phyloP scores from a whole-genome alignment of 257 asterid genomes.

The Cordia subcordata region DNA sequence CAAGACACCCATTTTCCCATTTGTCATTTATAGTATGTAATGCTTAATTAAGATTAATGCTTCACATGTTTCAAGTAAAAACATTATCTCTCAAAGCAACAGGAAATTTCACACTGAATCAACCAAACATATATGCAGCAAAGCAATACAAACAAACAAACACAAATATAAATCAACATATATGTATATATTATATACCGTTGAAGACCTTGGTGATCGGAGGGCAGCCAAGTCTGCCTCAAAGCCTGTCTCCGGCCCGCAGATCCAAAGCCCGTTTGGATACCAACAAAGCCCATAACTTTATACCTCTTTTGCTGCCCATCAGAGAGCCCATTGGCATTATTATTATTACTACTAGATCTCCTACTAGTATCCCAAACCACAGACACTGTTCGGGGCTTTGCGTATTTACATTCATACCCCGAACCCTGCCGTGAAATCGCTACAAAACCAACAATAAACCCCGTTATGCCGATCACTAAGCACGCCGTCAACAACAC shows the following conservation, averaged over 20 bases:
- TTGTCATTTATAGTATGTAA: no score
- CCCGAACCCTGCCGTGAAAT: slow-evolving; percentile 40
- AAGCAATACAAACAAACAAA: no score
- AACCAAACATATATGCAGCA: no score
- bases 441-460: slow-evolving; percentile 44
- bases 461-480: slow-evolving; percentile 49
- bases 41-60: no score
- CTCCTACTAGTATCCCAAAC: slow-evolving; percentile 61
- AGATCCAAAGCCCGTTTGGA: slow-evolving; percentile 86
- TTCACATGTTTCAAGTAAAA: no score
- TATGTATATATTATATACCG: slow-evolving; percentile 33
- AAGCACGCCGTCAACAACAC: slow-evolving; percentile 32
- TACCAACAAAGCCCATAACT: slow-evolving; percentile 90
- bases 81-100: no score
- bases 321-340: slow-evolving; percentile 20
- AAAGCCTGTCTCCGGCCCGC: slow-evolving; percentile 66
- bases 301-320: slow-evolving; percentile 62
- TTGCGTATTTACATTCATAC: slow-evolving; percentile 35
- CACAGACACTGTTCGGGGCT: slow-evolving; percentile 72
- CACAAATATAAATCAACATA: background rate
- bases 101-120: no score
- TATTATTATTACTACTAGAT: background rate
- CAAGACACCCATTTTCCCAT: no score
- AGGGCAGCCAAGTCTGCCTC: slow-evolving; percentile 90
- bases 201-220: slow-evolving; percentile 65